Conservation (phyloP, 495 filamentous ascomycete species). For the Hyphodiscus hymeniophilus region DNA sequence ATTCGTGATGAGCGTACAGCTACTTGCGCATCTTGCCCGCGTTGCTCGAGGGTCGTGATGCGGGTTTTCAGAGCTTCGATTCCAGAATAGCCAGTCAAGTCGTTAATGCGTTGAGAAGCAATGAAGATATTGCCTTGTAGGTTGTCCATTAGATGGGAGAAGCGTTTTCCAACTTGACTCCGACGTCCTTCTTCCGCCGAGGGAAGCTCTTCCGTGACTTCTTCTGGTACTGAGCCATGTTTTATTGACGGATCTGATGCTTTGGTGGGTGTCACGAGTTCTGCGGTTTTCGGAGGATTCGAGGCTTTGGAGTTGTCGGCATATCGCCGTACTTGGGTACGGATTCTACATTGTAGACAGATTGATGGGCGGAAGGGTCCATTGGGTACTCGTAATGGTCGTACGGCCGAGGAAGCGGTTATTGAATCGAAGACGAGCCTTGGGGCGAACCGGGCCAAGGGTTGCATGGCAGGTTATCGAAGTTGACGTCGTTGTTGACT, state of each 20-base stretch:
- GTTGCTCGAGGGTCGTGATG: slow-evolving; percentile 62
- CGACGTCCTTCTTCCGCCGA: slow-evolving; percentile 68
- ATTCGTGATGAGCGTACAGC: slow-evolving; percentile 63
- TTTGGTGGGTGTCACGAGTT: not conserved
- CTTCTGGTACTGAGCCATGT: slow-evolving; percentile 7
- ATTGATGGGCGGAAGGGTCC: slow-evolving; percentile 8
- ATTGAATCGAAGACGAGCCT: slow-evolving; percentile 20
- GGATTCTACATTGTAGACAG: slow-evolving; percentile 21
- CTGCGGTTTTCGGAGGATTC: slow-evolving; percentile 1
- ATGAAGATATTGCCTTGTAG: slow-evolving; percentile 76
- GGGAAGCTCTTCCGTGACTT: slow-evolving; percentile 46
- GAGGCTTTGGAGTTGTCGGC: slow-evolving; percentile 19
- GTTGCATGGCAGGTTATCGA: slow-evolving; percentile 18
- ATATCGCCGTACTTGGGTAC: slow-evolving; percentile 15
- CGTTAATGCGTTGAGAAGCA: slow-evolving; percentile 82
- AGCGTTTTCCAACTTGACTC: slow-evolving; percentile 62
- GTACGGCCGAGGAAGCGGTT: slow-evolving; percentile 4
- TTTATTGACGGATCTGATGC: not conserved
- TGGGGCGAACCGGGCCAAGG: slow-evolving; percentile 19
- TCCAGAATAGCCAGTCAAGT: slow-evolving; percentile 85
- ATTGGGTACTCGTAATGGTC: slow-evolving; percentile 8
- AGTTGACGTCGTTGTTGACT: not conserved
- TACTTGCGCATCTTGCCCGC: slow-evolving; percentile 52
- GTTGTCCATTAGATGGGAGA: slow-evolving; percentile 77
- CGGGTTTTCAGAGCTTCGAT: slow-evolving; percentile 78